Evolutionary conservation across 2,329 filamentous ascomycete species (phyloP), one percentile per base, ranked within the genome.

Genomic region (Cordyceps farinosa): DNA sequence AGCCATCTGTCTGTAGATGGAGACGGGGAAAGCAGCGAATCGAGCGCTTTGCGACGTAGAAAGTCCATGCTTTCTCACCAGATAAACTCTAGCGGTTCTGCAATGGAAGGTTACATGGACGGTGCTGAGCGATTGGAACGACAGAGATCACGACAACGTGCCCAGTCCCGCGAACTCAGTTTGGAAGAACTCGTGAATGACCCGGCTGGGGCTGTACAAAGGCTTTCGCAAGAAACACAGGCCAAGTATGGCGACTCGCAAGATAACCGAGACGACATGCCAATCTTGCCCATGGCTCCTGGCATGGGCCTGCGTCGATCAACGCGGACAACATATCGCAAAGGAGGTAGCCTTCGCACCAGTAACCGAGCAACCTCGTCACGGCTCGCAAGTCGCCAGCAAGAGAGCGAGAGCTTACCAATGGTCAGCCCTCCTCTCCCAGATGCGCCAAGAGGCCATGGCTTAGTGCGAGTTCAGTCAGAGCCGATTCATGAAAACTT

Each of bases 51-150:
- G 66, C 84, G 88, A 69, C 86, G 95, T 70, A 97, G 96, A 76
- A 97, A 95, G 76, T 98, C 94, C 0, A 97, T 96, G 91, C 82
- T 99, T 5, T 98, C 94, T 6, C 86, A 90, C 64, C 93, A 98
- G 74, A 90, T 99, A 64, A 90, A 86, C 67, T 86, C 87, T 5
- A 82, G 83, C 9, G 83, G 83, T 0, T 78, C 78, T 64, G 81
- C 78, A 30, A 81, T 77, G 22, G 82, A 86, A 44, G 87, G 86
- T 45, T 96, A 95, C 73, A 82, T 89, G 66, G 92, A 97, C 77
- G 93, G 92, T 27, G 90, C 92, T 17, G 93, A 96, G 65, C 83
- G 87, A 66, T 77, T 96, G 64, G 89, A 90, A 70, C 83, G 90
- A 68, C 89, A 92, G 72, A 84, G 85, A 65, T 95, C 91, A 34